Conservation (phyloP, 805 yeast species). For the Starmerella sp. region DNA sequence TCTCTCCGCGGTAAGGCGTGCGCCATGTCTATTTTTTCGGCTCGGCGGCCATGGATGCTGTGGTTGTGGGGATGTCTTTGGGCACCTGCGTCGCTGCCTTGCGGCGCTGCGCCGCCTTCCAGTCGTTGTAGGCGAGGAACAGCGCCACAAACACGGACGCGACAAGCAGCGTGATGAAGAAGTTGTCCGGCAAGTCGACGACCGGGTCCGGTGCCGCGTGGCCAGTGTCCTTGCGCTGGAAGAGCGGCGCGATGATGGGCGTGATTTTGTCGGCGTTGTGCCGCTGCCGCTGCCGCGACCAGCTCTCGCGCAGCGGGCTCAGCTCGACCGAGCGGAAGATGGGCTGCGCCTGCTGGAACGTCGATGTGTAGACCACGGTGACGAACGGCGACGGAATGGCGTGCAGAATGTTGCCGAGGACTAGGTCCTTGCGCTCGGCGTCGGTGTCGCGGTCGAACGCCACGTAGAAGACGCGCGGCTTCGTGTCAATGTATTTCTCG, state of each 20-base stretch:
- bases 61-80: not conserved
- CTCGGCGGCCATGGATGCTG: not conserved
- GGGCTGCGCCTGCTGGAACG: slow-evolving; percentile 21
- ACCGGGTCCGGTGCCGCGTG: slow-evolving; percentile 16
- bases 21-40: not conserved
- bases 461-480: slow-evolving; percentile 20
- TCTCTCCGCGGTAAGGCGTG: not conserved
- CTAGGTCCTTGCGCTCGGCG: slow-evolving; percentile 38
- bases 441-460: slow-evolving; percentile 16
- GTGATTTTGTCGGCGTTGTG: slow-evolving; percentile 10
- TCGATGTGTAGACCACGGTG: slow-evolving; percentile 48
- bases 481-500: slow-evolving; percentile 13
- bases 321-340: slow-evolving; percentile 23
- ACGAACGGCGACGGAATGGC: slow-evolving; percentile 55
- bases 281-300: slow-evolving; percentile 17
- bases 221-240: slow-evolving; percentile 3
- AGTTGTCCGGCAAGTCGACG: slow-evolving; percentile 21
- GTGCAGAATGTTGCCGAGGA: slow-evolving; percentile 41
- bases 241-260: slow-evolving; percentile 22
- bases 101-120: not conserved
- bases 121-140: slow-evolving; percentile 12
- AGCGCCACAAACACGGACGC: slow-evolving; percentile 15
- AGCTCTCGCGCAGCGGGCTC: slow-evolving; percentile 24
- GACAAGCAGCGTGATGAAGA: slow-evolving; percentile 17
- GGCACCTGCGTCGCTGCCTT: not conserved